Percentiles rank a stretch among this genome's conserved stretches.
These are phyloP conservation scores for Monosporascus sp. DNA, from an alignment of 2,329 filamentous ascomycete genomes.

Conservation along the genomic window DNA sequence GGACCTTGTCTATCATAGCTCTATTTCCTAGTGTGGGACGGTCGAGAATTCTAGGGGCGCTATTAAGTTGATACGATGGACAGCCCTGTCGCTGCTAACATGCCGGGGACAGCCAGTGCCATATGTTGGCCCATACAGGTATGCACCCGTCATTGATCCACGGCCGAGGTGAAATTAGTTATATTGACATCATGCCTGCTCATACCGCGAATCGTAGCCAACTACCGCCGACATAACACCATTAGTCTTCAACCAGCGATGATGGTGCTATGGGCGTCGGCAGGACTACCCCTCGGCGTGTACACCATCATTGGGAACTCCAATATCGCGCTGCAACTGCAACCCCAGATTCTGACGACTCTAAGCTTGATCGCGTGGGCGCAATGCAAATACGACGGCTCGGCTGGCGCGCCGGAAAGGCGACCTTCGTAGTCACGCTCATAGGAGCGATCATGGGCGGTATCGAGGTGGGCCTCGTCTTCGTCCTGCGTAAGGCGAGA, in stretches of 20 bases:
- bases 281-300: slow-evolving; percentile 16
- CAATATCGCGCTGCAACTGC: slow-evolving; percentile 35
- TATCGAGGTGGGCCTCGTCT: slow-evolving; percentile 53
- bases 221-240: not conserved
- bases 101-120: not conserved
- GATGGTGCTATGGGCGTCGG: slow-evolving; percentile 12
- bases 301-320: slow-evolving; percentile 38
- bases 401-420: not conserved
- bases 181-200: not conserved
- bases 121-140: not conserved
- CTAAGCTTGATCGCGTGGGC: slow-evolving; percentile 38
- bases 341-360: slow-evolving; percentile 37
- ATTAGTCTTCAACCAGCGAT: not conserved
- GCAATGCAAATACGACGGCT: slow-evolving; percentile 36
- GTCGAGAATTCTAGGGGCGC: too few species aligned
- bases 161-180: too few species aligned
- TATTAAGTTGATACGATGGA: not conserved
- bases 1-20: too few species aligned
- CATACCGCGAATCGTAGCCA: not conserved
- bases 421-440: slow-evolving; percentile 10
- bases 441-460: slow-evolving; percentile 54
- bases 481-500: slow-evolving; percentile 45
- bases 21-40: too few species aligned
- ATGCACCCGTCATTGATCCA: not conserved
- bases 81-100: not conserved